Evolutionary conservation across 2,329 filamentous ascomycete genomes (phyloP).

Genomic region (Beauveria sp.): DNA sequence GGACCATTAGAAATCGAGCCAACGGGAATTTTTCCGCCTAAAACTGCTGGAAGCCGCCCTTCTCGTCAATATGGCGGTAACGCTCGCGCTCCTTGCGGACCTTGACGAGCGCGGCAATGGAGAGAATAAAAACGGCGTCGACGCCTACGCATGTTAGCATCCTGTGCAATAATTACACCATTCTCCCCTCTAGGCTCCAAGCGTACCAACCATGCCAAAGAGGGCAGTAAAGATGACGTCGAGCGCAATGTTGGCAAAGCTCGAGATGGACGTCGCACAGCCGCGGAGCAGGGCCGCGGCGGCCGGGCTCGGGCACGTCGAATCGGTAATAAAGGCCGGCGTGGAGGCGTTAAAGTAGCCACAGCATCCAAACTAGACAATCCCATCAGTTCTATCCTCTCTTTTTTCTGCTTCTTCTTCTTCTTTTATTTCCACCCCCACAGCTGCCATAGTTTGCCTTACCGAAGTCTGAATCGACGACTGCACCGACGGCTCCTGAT

Average conservation of each 20-base stretch:
- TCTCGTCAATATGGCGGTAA: slow-evolving; percentile 76
- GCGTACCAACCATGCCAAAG: slow-evolving; percentile 67
- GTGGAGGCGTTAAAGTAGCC: slow-evolving; percentile 68
- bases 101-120: slow-evolving; percentile 69
- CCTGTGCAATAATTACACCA: too few species aligned
- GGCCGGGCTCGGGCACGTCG: slow-evolving; percentile 60
- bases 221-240: slow-evolving; percentile 71
- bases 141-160: slow-evolving; percentile 34
- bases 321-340: slow-evolving; percentile 64
- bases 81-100: slow-evolving; percentile 72
- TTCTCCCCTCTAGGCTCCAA: background rate
- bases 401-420: background rate
- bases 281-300: slow-evolving; percentile 63
- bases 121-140: slow-evolving; percentile 60
- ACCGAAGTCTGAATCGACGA: slow-evolving; percentile 64
- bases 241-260: slow-evolving; percentile 62
- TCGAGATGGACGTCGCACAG: slow-evolving; percentile 60
- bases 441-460: slow-evolving; percentile 18
- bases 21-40: slow-evolving; percentile 30
- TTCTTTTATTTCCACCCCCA: background rate
- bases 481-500: slow-evolving; percentile 50
- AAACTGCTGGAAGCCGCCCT: slow-evolving; percentile 45
- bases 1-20: background rate
- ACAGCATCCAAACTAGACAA: slow-evolving; percentile 64
- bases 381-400: slow-evolving; percentile 10